Evolutionary conservation across 495 filamentous ascomycete species (phyloP), one percentile per base, ranked within the genome.

Genomic region (Penicillium arizonense): DNA sequence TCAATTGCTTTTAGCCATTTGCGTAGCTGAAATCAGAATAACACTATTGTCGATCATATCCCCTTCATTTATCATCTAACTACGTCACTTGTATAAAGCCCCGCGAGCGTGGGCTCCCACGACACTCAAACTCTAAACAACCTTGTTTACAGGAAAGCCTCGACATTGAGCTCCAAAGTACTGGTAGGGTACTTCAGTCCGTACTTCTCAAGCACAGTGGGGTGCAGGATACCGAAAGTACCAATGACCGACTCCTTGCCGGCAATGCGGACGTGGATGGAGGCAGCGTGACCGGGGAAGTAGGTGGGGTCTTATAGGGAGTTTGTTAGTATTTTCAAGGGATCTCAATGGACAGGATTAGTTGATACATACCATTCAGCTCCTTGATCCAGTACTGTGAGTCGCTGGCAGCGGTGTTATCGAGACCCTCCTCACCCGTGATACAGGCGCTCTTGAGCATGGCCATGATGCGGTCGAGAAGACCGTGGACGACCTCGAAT

Each of bases 401-500:
- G 52, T 88, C 82, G 32, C 65, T 70, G 61, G 76, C 69, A 41
- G 65, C 71, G 21, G 73, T 63, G 64, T 82, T 79, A 54, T 81
- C 67, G 16, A 90, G 67, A 2, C 85, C 86, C 59, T 91, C 88
- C 54, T 91, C 88, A 50, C 80, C 75, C 5, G 82, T 87, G 40
- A 91, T 73, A 75, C 96, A 96, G 34, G 85, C 82, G 21, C 81
- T 85, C 59, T 88, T 88, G 42, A 99, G 79, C 95, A 99, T 97
- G 37, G 87, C 75, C 82, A 99, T 87, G 50, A 97, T 75, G 13
- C 94, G 85, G 65, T 97, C 94, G 24, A 99, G 69, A 55, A 99
- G 76, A 44, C 94, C 95, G 75, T 97, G 95, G 5, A 99, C 91
- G 44, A 95, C 75, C 71, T 99, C 95, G 71, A 99, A 99, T 14